Evolutionary conservation across 805 yeast species (phyloP).

Genomic region (Monosporozyma siamensis): DNA sequence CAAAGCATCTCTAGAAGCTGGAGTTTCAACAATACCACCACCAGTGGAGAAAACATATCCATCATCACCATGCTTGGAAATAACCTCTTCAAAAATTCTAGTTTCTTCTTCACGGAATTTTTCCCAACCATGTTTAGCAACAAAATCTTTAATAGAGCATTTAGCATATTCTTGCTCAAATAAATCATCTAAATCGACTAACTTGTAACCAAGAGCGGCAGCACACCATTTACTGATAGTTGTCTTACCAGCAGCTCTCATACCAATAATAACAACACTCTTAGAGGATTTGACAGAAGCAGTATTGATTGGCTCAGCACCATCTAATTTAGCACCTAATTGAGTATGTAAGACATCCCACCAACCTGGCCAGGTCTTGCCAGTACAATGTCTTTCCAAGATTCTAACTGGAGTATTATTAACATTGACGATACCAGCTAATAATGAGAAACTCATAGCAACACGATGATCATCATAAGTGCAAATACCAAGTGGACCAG

Average conservation of each 20-base stretch:
- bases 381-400: constrained; percentile 84
- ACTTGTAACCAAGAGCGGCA: constrained; percentile 50
- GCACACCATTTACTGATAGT: constrained; percentile 78
- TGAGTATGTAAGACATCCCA: constrained; percentile 82
- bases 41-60: constrained; percentile 84
- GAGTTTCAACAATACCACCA: constrained; percentile 87
- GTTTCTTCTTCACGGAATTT: constrained; percentile 65
- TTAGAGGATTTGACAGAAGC: constrained; percentile 8
- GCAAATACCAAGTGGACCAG: constrained; percentile 59
- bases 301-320: constrained; percentile 44
- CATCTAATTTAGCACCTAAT: constrained; percentile 59
- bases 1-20: constrained; percentile 55
- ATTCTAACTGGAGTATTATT: constrained; percentile 49
- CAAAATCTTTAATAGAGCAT: constrained; percentile 48
- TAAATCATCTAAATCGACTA: constrained; percentile 67
- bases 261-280: constrained; percentile 78
- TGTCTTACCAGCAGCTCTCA: constrained; percentile 97
- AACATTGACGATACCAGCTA: constrained; percentile 58
- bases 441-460: constrained; percentile 90
- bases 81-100: constrained; percentile 41
- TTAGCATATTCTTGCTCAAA: constrained; percentile 44
- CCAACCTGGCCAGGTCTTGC: constrained; percentile 99
- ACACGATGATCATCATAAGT: constrained; percentile 96
- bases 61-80: constrained; percentile 30
- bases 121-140: constrained; percentile 76